Evolutionary conservation across 805 yeast species (phyloP).

Genomic region (Saturnispora sekii): DNA sequence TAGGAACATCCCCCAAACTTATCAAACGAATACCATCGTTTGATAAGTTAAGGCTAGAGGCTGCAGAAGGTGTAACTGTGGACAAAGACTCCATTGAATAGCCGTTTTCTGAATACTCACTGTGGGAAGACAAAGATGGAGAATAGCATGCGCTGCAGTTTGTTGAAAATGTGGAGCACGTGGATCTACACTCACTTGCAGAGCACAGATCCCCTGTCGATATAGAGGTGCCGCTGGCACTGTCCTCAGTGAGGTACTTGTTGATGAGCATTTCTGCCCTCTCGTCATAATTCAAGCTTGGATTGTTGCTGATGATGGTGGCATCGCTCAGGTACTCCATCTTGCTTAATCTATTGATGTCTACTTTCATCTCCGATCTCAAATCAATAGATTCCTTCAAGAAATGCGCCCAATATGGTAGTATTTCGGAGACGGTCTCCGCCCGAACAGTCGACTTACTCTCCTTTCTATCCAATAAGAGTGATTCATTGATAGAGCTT

Average conservation of each 20-base stretch:
- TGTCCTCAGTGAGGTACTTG: neutral
- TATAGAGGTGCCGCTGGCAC: neutral
- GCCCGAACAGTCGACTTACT: neutral
- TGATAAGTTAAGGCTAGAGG: too few relatives aligned
- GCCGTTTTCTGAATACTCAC: too few relatives aligned
- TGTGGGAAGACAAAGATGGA: too few relatives aligned
- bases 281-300: neutral
- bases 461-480: too few relatives aligned
- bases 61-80: too few relatives aligned
- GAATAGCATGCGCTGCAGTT: too few relatives aligned
- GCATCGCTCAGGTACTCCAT: conserved; percentile 9
- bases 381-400: conserved; percentile 18
- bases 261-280: neutral
- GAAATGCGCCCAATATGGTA: conserved; percentile 23
- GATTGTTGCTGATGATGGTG: neutral
- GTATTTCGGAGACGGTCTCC: conserved; percentile 10
- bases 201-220: neutral
- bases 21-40: too few relatives aligned
- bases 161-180: too few relatives aligned
- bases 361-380: conserved; percentile 24
- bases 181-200: neutral
- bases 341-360: conserved; percentile 13
- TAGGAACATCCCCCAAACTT: too few relatives aligned
- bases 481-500: neutral
- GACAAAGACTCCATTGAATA: too few relatives aligned